Percentiles rank a stretch among this genome's conserved stretches.
Evolutionary conservation across 345 rosid species (phyloP).

Genomic region (Mallotus nudiflorus): DNA sequence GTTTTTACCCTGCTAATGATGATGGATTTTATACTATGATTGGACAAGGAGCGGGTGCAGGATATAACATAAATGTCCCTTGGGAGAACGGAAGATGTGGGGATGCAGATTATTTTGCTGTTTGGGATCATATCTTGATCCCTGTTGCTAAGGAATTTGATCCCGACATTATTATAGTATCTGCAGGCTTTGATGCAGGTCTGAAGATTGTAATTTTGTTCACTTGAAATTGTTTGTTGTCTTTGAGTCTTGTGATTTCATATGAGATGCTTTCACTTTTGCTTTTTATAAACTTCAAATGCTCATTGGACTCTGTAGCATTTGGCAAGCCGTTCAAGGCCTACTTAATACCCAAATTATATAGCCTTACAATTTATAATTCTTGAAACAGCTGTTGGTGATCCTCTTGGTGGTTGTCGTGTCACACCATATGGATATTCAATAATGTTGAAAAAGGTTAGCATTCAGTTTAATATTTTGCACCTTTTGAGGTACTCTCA

Average conservation of each 20-base stretch:
- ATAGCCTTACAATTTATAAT: slow-evolving; percentile 11
- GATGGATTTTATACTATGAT: slow-evolving; percentile 80
- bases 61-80: slow-evolving; percentile 92
- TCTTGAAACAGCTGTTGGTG: slow-evolving; percentile 64
- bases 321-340: neutral
- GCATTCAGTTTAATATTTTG: slow-evolving; percentile 12
- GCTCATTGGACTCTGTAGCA: neutral
- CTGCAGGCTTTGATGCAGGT: slow-evolving; percentile 99
- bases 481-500: slow-evolving; percentile 4
- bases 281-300: neutral
- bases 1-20: slow-evolving; percentile 74
- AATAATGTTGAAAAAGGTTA: slow-evolving; percentile 70
- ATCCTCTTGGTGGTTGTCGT: slow-evolving; percentile 88
- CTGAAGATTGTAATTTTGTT: slow-evolving; percentile 8
- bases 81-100: slow-evolving; percentile 88
- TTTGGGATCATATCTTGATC: slow-evolving; percentile 87
- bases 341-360: neutral
- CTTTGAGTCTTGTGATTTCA: neutral
- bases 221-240: neutral
- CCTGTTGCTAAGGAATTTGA: slow-evolving; percentile 77
- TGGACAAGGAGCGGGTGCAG: slow-evolving; percentile 90
- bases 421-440: slow-evolving; percentile 89
- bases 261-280: neutral
- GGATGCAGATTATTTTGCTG: slow-evolving; percentile 90
- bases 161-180: slow-evolving; percentile 75